A percentile compares a stretch with the other conserved stretches of the same genome.
Evolutionary conservation across 441 rosid genomes (phyloP).

Genomic region (Populus trichocarpa): DNA sequence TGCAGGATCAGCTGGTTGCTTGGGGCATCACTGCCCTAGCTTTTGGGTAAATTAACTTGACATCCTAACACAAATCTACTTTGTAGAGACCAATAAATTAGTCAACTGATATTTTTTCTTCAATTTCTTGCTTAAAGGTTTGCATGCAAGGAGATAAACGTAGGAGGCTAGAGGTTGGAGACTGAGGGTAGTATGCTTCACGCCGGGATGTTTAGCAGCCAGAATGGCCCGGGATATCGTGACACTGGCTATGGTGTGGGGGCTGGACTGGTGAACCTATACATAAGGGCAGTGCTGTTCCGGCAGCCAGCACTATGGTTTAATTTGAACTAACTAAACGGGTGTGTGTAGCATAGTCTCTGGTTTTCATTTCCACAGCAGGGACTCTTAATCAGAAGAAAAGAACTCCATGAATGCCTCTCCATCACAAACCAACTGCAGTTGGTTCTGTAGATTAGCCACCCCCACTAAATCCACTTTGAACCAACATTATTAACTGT

Average conservation of each 20-base stretch:
- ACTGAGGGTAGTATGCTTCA: slow-evolving; percentile 55
- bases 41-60: slow-evolving; percentile 44
- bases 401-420: too few relatives aligned
- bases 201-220: slow-evolving; percentile 59
- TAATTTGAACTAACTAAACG: slow-evolving; percentile 6
- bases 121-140: slow-evolving; percentile 29
- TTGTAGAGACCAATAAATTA: too few relatives aligned
- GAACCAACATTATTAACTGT: too few relatives aligned
- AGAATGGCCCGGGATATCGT: slow-evolving; percentile 69
- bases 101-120: too few relatives aligned
- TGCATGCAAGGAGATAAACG: slow-evolving; percentile 75
- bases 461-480: too few relatives aligned
- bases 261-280: slow-evolving; percentile 25
- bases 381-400: too few relatives aligned
- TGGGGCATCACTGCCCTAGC: slow-evolving; percentile 77
- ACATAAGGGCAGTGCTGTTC: slow-evolving; percentile 31
- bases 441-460: too few relatives aligned
- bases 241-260: slow-evolving; percentile 47
- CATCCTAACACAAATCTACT: too few relatives aligned
- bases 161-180: slow-evolving; percentile 92
- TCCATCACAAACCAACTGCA: too few relatives aligned
- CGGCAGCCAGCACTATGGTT: slow-evolving; percentile 20
- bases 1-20: slow-evolving; percentile 58
- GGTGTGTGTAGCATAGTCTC: neutral
- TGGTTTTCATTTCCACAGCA: too few relatives aligned